A percentile compares a stretch with the other conserved stretches of the same genome.
Conservation (phyloP, 2,329 filamentous ascomycete genomes). For the Ascochyta viciae-villosae region DNA sequence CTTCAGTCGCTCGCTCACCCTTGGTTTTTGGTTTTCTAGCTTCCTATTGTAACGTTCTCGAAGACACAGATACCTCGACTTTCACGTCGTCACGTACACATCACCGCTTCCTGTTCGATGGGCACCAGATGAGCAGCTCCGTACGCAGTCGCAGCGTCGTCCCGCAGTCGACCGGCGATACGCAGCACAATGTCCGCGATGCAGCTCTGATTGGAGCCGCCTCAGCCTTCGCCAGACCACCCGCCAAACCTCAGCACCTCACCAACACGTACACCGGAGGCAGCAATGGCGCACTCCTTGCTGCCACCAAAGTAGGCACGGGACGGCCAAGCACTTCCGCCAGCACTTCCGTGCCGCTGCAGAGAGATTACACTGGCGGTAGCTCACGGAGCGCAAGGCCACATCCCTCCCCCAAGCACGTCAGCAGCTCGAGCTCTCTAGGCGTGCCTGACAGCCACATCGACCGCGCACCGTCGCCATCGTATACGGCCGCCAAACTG, state of each 20-base stretch:
- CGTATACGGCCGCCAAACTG: conserved; percentile 67
- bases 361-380: conserved; percentile 42
- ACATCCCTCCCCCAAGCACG: conserved; percentile 29
- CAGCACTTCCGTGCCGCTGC: conserved; percentile 30
- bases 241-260: conserved; percentile 50
- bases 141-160: conserved; percentile 39
- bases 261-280: conserved; percentile 50
- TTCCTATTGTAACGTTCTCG: not conserved
- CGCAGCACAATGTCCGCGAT: conserved; percentile 48
- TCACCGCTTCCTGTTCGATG: conserved; percentile 38
- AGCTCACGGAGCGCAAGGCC: conserved; percentile 32
- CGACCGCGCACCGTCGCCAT: conserved; percentile 57
- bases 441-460: conserved; percentile 36
- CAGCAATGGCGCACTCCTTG: conserved; percentile 54
- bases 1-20: conserved; percentile 11
- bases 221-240: conserved; percentile 56
- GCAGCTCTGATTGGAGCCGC: conserved; percentile 59
- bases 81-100: not conserved
- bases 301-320: conserved; percentile 53
- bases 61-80: not conserved
- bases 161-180: conserved; percentile 43
- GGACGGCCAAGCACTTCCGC: conserved; percentile 22
- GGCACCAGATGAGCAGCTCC: conserved; percentile 45
- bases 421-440: conserved; percentile 42
- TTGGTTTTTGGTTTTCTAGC: not conserved